Evolutionary conservation across 495 filamentous ascomycete genomes (phyloP), one percentile per base, ranked within the genome.

Genomic region (Tetracladium setigerum): DNA sequence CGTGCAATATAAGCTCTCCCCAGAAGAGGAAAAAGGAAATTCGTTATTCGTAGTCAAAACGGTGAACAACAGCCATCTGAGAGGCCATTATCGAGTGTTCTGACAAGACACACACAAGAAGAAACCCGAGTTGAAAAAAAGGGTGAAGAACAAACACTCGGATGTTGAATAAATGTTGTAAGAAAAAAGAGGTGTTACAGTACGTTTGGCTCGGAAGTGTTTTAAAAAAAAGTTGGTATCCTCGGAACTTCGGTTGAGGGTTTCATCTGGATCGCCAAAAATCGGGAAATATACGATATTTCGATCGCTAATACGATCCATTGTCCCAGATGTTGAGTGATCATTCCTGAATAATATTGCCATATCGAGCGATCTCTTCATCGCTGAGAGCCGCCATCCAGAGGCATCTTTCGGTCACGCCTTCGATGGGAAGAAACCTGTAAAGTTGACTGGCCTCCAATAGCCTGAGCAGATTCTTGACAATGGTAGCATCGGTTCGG

Each of bases 391-490:
- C 87, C 14, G 87, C 81, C 72, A 99, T 89, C 94, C 94, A 99
- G 41, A 99, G 74, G 65, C 91, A 97, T 54, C 87, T 78, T 64
- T 94, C 88, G 24, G 89, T 82, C 41, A 95, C 79, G 33, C 87
- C 87, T 39, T 89, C 87, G 37, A 95, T 82, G 7, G 89, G 82
- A 56, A 86, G 77, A 53, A 95, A 92, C 9, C 72, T 71, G 58
- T 97, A 97, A 48, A 89, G 83, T 19, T 82, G 83, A 63, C 89
- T 95, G n/a, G 88, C 85, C 59, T 98, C 92, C 30, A 97, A 82
- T 30, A 96, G 67, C 22, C 91, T 77, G 41, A 96, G 74, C 38
- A 99, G 71, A 55, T 81, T 91, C 72, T 99, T 97, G 48, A 97
- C 86, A 48, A 97, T 87, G n/a, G 78, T 76, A 2, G 94, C 94